Evolutionary conservation across 2,329 filamentous ascomycete genomes (phyloP).

Genomic region (Penicillium polonicum): DNA sequence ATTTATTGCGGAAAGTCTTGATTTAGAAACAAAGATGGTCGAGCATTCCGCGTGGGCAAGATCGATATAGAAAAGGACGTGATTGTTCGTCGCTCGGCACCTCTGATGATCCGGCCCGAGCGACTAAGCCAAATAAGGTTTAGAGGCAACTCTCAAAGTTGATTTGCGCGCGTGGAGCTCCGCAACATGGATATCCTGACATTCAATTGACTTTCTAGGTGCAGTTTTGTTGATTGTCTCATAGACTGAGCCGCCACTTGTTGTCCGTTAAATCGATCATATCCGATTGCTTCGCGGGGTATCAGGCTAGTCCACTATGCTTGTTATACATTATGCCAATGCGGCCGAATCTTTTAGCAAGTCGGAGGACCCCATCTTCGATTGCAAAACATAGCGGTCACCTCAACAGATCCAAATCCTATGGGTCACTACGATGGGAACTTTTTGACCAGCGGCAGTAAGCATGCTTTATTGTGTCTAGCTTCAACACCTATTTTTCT

Average conservation of each 20-base stretch:
- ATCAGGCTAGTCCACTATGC: slow-evolving; percentile 18
- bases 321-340: slow-evolving; percentile 24
- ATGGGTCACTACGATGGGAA: neutral
- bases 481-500: neutral
- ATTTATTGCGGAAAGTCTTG: neutral
- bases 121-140: slow-evolving; percentile 7
- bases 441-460: neutral
- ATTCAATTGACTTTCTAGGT: neutral
- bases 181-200: neutral
- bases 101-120: slow-evolving; percentile 25
- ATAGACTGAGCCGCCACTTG: neutral
- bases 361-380: slow-evolving; percentile 18
- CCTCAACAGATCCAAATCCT: neutral
- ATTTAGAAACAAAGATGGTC: neutral
- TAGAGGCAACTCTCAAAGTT: neutral
- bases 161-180: slow-evolving; percentile 1
- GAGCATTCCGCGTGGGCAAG: slow-evolving; percentile 8
- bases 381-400: slow-evolving; percentile 3
- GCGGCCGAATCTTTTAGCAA: slow-evolving; percentile 20
- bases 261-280: neutral
- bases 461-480: neutral
- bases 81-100: slow-evolving; percentile 19
- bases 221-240: neutral
- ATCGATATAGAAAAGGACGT: slow-evolving; percentile 22
- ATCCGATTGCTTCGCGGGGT: neutral